phyloP scores from a whole-genome alignment of 257 asterid genomes.

The Avicennia marina region DNA sequence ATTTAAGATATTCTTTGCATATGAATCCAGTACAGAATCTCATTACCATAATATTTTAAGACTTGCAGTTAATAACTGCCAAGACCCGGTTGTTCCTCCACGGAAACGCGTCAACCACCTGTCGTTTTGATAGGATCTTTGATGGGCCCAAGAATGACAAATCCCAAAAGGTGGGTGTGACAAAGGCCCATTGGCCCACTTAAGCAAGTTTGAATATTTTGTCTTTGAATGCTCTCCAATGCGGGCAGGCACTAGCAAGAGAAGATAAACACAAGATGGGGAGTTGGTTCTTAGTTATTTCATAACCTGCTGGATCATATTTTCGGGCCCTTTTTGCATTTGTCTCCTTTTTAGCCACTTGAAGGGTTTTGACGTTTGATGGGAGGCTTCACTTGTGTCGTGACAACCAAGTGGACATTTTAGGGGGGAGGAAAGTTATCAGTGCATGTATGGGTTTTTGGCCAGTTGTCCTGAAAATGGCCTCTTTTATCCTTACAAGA shows the following conservation, averaged over 20 bases:
- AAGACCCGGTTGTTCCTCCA: slow-evolving; percentile 9
- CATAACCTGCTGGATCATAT: background rate
- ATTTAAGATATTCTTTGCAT: too few species aligned
- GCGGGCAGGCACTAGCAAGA: too few species aligned
- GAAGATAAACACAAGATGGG: background rate
- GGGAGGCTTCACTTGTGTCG: background rate
- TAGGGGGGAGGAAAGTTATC: too few species aligned
- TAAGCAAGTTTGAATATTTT: background rate
- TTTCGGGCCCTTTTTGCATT: background rate
- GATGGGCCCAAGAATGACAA: background rate
- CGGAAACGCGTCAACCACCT: slow-evolving; percentile 34
- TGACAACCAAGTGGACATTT: too few species aligned
- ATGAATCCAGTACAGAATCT: too few species aligned
- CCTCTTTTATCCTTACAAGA: too few species aligned
- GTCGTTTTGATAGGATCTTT: slow-evolving; percentile 2
- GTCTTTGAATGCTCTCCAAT: too few species aligned
- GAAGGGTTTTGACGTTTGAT: background rate
- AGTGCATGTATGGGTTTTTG: background rate
- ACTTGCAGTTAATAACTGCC: slow-evolving; percentile 17
- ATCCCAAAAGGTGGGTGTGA: background rate
- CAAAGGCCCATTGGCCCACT: slow-evolving; percentile 11
- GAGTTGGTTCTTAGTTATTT: background rate
- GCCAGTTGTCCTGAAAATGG: background rate
- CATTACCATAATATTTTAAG: too few species aligned
- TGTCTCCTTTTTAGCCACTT: too few species aligned